Conservation (phyloP, 2,329 filamentous ascomycete genomes). For the Mariannaea elegans region DNA sequence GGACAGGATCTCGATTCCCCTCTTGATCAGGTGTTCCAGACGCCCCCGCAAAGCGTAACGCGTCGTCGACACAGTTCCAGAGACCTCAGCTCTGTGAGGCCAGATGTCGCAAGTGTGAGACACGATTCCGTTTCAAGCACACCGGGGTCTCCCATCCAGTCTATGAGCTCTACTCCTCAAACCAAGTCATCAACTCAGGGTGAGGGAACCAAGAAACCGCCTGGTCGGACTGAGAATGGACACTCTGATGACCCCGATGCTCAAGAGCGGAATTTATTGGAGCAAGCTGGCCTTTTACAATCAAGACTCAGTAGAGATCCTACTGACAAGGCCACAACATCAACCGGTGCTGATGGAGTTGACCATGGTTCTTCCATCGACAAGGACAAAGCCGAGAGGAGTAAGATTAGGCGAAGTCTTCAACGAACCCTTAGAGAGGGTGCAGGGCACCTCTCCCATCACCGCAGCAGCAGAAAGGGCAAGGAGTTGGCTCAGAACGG, state of each 20-base stretch:
- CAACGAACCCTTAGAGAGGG: constrained; percentile 90
- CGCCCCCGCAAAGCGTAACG: constrained; percentile 43
- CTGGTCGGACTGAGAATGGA: constrained; percentile 29
- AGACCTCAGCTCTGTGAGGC: constrained; percentile 34
- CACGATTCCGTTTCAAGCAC: constrained; percentile 46
- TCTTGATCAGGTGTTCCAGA: constrained; percentile 41
- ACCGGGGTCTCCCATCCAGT: constrained; percentile 39
- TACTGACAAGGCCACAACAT: constrained; percentile 47
- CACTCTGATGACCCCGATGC: constrained; percentile 65
- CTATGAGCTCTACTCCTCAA: constrained; percentile 35
- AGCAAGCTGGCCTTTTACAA: constrained; percentile 72
- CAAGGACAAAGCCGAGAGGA: constrained; percentile 64
- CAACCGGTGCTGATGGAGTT: constrained; percentile 45
- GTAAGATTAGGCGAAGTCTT: constrained; percentile 82
- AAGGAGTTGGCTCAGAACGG: constrained; percentile 61
- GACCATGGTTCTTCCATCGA: constrained; percentile 49
- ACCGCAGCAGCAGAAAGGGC: constrained; percentile 79
- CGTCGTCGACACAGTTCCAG: constrained; percentile 38
- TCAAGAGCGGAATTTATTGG: constrained; percentile 72
- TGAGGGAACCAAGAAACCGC: constrained; percentile 26
- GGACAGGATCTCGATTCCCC: constrained; percentile 38
- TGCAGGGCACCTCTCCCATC: constrained; percentile 70
- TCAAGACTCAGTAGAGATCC: constrained; percentile 41
- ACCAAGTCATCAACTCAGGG: constrained; percentile 32
- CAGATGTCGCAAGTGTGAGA: constrained; percentile 36